A percentile compares a stretch with the other conserved stretches of the same genome.
phyloP scores from a whole-genome alignment of 352 stramenopile genomes.

The Peronosclerospora sorghi region DNA sequence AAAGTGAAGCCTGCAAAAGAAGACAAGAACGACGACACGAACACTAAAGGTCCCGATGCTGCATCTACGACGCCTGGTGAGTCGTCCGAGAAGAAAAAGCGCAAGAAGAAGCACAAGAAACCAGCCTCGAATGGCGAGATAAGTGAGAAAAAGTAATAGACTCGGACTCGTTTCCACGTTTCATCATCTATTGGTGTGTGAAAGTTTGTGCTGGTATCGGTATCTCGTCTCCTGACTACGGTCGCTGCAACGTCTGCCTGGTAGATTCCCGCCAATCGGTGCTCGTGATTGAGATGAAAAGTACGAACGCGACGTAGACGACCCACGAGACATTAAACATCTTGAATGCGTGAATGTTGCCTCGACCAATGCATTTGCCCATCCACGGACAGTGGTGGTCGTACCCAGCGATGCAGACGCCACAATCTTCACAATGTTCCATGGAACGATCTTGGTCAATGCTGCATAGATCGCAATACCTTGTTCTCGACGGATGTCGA shows the following conservation, averaged over 20 bases:
- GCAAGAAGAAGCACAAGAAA: slow-evolving; percentile 42
- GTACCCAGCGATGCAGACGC: slow-evolving; percentile 84
- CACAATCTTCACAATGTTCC: slow-evolving; percentile 89
- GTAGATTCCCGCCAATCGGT: slow-evolving; percentile 35
- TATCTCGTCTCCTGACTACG: slow-evolving; percentile 17
- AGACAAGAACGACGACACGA: slow-evolving; percentile 20
- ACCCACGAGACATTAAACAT: slow-evolving; percentile 82
- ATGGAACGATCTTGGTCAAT: slow-evolving; percentile 47
- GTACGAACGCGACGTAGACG: slow-evolving; percentile 74
- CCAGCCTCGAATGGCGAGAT: slow-evolving; percentile 5
- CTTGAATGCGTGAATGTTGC: slow-evolving; percentile 86
- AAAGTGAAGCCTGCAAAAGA: slow-evolving; percentile 16
- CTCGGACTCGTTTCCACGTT: too few species aligned
- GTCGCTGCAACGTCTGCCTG: slow-evolving; percentile 27
- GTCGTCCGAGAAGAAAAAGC: slow-evolving; percentile 43
- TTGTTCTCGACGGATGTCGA: slow-evolving; percentile 11
- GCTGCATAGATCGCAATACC: slow-evolving; percentile 61
- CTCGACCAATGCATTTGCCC: slow-evolving; percentile 88
- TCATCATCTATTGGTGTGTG: neutral
- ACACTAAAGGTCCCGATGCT: slow-evolving; percentile 3
- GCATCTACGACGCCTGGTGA: slow-evolving; percentile 3
- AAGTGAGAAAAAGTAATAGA: slow-evolving; percentile 16
- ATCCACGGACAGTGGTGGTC: slow-evolving; percentile 92
- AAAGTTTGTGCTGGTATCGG: neutral
- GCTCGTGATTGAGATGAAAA: slow-evolving; percentile 45